Base-by-base conservation (phyloP, 1,139 yeast species). In the Hyphopichia buzzinii region DNA sequence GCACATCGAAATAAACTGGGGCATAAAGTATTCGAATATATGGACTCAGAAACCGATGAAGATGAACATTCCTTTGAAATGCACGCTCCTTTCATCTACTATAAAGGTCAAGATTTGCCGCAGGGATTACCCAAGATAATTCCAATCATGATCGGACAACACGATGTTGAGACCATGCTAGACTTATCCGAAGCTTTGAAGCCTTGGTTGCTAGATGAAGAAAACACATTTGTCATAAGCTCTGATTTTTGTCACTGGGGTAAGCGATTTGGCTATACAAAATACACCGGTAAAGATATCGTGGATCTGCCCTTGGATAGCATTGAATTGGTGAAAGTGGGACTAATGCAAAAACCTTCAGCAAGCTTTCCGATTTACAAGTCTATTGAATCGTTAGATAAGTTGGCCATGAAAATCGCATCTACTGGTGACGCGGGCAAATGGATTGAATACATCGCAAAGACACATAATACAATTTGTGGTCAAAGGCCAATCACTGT, bases 211-310 rank as follows among this genome's bases (percentile, higher is more conserved):
- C 58, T 56, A 3, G 77, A 83, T 47, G 71, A 72, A 17, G 61
- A 62, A 25, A 84, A 81, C 51, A 81, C 88, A 1, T 85, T 92
- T 59, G 78, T 87, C 17, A 72, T 92, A 4, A 85, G 95, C 51
- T 79, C 95, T 1, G 99, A 92, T 62, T 94, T 92, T 53, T 90
- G 97, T 55, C 98, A 92, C 54, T 92, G 98, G 98, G 97, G 97
- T 1, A 52, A 73, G 4, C 64, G 95, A 31, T 88, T 89, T 53
- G 82, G 80, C 10, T 89, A 83, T 54, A 81, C 83, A 2, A 69
- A 73, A 26, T 85, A 84, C 51, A 67, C 79, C 39, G 65, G 42
- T 33, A 55, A 37, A 35, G 44, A 47, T 31, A 10, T 23, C 10
- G 7, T 17, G 3, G 17, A 8, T 3, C 36, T 29, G 11, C 36